Evolutionary conservation across 2,329 filamentous ascomycete species (phyloP).

Genomic region (Colletotrichum incanum): DNA sequence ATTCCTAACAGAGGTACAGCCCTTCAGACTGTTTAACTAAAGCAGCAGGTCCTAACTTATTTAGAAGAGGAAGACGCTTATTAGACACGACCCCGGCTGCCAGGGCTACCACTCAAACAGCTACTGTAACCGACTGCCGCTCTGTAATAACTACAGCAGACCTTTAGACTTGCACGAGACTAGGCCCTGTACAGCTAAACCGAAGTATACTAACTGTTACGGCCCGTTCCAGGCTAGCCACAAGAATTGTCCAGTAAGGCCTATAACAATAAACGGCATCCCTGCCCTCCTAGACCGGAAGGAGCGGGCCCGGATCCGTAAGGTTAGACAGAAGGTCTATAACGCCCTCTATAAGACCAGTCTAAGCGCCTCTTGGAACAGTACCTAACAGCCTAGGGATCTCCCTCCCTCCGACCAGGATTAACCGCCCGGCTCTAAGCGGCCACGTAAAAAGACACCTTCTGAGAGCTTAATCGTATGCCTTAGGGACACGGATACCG

Average conservation of each 20-base stretch:
- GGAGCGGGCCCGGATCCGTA: neutral
- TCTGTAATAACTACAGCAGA: neutral
- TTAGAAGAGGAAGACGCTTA: constrained; percentile 2
- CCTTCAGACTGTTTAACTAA: constrained; percentile 1
- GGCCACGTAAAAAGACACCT: neutral
- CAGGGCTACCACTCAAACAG: constrained; percentile 8
- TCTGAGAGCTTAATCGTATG: neutral
- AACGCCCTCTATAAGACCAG: neutral
- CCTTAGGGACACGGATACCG: neutral
- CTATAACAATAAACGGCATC: neutral
- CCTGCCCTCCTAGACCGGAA: neutral
- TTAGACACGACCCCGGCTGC: neutral
- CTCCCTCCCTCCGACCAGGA: neutral
- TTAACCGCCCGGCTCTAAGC: neutral
- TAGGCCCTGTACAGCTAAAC: neutral
- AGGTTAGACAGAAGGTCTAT: neutral
- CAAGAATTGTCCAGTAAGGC: neutral
- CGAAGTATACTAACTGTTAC: neutral
- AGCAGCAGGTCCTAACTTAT: neutral
- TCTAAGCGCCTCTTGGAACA: neutral
- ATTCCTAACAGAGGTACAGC: neutral
- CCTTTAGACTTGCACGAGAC: neutral
- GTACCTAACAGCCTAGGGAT: neutral
- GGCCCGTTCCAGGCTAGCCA: neutral
- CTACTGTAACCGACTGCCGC: neutral